phyloP scores from a whole-genome alignment of 2,329 filamentous ascomycete genomes.

The Aureobasidium sp. region DNA sequence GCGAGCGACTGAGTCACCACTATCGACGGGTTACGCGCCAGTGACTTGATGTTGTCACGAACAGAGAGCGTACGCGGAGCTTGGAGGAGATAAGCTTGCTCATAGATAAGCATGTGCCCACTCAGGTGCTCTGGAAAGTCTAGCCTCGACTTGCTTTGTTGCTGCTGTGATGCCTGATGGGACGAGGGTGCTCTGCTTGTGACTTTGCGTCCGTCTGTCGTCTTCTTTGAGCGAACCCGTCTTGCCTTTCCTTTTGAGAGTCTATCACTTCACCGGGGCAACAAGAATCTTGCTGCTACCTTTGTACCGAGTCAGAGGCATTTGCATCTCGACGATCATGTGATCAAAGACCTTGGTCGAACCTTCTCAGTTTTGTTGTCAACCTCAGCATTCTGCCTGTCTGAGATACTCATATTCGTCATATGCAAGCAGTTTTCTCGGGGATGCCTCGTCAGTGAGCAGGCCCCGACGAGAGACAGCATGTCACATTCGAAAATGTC shows the following conservation, averaged over 20 bases:
- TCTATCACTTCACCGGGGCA: neutral
- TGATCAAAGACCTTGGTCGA: neutral
- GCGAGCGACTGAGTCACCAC: neutral
- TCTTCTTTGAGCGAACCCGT: neutral
- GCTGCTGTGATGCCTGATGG: neutral
- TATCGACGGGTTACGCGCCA: constrained; percentile 1
- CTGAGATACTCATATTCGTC: neutral
- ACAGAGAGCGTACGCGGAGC: neutral
- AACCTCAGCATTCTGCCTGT: neutral
- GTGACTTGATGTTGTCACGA: neutral
- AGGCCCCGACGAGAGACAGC: constrained; percentile 36
- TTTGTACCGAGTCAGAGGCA: neutral
- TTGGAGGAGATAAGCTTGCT: constrained; percentile 8
- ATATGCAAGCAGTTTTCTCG: neutral
- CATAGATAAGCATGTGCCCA: constrained; percentile 10
- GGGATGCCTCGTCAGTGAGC: neutral
- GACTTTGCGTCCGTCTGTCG: neutral
- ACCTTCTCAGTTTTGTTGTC: neutral
- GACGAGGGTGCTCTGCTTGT: neutral
- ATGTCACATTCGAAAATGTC: constrained; percentile 36
- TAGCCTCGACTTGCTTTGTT: constrained; percentile 9
- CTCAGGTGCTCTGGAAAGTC: constrained; percentile 7
- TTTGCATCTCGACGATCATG: neutral
- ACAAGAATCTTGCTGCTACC: neutral
- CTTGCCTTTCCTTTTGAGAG: neutral